Percentiles rank a stretch among this genome's conserved stretches.
These are phyloP conservation scores for Russula earlei DNA, from an alignment of 768 basidiomycete species.

Conservation along the genomic window DNA sequence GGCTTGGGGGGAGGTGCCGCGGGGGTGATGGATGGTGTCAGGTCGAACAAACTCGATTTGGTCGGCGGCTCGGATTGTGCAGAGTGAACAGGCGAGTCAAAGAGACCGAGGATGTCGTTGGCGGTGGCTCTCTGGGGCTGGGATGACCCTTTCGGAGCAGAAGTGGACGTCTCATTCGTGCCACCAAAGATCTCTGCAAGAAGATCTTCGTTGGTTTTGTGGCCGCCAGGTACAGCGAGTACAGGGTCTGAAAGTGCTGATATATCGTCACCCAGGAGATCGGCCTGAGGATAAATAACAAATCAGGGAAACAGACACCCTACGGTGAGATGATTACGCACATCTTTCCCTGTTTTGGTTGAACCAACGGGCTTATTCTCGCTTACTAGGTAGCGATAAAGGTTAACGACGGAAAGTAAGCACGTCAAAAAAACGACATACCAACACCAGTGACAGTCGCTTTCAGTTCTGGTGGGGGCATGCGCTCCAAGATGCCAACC, in stretches of 20 bases:
- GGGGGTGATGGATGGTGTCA: slow-evolving; percentile 22
- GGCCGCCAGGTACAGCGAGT: slow-evolving; percentile 32
- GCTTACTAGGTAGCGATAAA: slow-evolving; percentile 47
- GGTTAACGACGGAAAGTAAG: not conserved
- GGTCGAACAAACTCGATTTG: slow-evolving; percentile 4
- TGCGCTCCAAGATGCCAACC: slow-evolving; percentile 86
- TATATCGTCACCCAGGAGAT: slow-evolving; percentile 78
- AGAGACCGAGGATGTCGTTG: slow-evolving; percentile 88
- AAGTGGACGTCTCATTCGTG: slow-evolving; percentile 28
- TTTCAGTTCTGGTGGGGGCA: slow-evolving; percentile 98
- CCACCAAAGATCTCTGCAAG: slow-evolving; percentile 89
- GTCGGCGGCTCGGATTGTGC: slow-evolving; percentile 26
- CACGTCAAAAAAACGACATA: slow-evolving; percentile 29
- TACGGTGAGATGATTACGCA: slow-evolving; percentile 22
- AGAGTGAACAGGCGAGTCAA: slow-evolving; percentile 40
- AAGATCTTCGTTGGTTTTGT: slow-evolving; percentile 71
- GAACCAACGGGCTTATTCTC: slow-evolving; percentile 96
- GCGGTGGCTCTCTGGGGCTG: slow-evolving; percentile 47
- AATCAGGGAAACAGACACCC: slow-evolving; percentile 4
- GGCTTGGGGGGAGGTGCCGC: slow-evolving; percentile 27
- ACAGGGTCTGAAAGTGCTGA: slow-evolving; percentile 30
- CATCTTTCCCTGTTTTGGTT: slow-evolving; percentile 67
- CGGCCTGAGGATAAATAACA: slow-evolving; percentile 31
- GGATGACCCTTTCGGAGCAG: slow-evolving; percentile 28
- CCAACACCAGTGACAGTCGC: slow-evolving; percentile 93